Evolutionary conservation across 208 protist genomes (phyloP).

Genomic region (Borovskyia barvae): DNA sequence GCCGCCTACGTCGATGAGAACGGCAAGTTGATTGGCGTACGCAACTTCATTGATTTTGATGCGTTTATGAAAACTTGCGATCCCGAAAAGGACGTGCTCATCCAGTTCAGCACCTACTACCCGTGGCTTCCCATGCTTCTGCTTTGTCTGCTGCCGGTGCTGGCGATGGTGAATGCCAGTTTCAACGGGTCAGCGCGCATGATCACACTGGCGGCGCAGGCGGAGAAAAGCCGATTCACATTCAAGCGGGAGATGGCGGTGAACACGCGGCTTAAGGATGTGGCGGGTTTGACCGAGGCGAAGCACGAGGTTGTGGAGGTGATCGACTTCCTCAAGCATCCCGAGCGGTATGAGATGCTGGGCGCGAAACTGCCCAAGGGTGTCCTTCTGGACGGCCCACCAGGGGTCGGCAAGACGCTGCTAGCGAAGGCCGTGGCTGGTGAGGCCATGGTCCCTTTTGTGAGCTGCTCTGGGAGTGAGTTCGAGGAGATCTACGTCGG

Average conservation of each 20-base stretch:
- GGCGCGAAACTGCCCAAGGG: slow-evolving; percentile 96
- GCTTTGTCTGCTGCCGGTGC: slow-evolving; percentile 63
- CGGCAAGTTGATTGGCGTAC: slow-evolving; percentile 47
- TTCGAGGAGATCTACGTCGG: slow-evolving; percentile 98
- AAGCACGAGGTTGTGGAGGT: slow-evolving; percentile 91
- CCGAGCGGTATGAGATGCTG: slow-evolving; percentile 90
- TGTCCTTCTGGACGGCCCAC: slow-evolving; percentile 94
- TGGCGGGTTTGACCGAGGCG: slow-evolving; percentile 82
- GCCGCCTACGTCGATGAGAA: slow-evolving; percentile 58
- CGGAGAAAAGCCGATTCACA: slow-evolving; percentile 60
- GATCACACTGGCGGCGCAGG: slow-evolving; percentile 24
- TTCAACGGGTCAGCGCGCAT: slow-evolving; percentile 44
- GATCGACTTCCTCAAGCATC: slow-evolving; percentile 95
- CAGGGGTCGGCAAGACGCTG: slow-evolving; percentile 95
- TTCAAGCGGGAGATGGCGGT: slow-evolving; percentile 73
- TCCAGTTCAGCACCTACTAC: slow-evolving; percentile 58
- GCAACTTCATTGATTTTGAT: slow-evolving; percentile 71
- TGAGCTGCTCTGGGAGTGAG: slow-evolving; percentile 92
- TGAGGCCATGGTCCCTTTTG: slow-evolving; percentile 94
- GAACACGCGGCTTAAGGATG: slow-evolving; percentile 67
- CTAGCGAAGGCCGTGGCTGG: slow-evolving; percentile 86
- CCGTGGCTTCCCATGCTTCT: slow-evolving; percentile 80
- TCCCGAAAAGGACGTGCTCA: slow-evolving; percentile 55
- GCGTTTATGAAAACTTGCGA: slow-evolving; percentile 62
- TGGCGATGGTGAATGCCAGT: slow-evolving; percentile 42